phyloP scores from a whole-genome alignment of 1,284 basidiomycete genomes.

The Paramarasmius palmivorus region DNA sequence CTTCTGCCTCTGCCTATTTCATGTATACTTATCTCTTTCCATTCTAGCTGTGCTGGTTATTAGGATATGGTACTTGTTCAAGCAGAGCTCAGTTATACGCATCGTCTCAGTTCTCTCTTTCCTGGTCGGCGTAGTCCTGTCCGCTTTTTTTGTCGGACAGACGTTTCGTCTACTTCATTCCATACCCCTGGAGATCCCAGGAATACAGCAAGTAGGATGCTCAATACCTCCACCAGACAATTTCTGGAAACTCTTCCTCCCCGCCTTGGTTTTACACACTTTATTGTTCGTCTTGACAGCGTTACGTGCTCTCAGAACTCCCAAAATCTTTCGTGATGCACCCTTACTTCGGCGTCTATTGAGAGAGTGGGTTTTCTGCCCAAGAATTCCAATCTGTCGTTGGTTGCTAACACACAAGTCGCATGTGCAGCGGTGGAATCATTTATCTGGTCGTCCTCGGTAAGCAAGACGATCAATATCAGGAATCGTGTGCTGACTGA shows the following conservation, averaged over 20 bases:
- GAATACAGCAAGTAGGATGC: neutral
- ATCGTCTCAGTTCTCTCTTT: neutral
- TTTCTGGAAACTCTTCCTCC: neutral
- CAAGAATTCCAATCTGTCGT: too few species aligned
- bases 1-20: neutral
- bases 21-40: neutral
- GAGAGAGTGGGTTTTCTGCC: neutral
- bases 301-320: neutral
- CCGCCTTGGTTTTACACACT: neutral
- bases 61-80: slow-evolving; percentile 5
- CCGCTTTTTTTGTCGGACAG: neutral
- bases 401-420: neutral
- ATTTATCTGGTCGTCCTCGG: neutral
- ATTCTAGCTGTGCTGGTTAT: slow-evolving; percentile 1
- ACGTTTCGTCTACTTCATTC: neutral
- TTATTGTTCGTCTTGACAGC: neutral
- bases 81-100: neutral
- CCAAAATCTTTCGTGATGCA: neutral
- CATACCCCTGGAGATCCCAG: neutral
- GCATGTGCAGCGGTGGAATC: neutral
- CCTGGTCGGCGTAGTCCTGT: neutral
- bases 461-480: neutral
- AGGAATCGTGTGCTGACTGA: neutral
- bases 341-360: neutral
- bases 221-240: neutral